Conservation (phyloP, 208 protist genomes). For the Trypanosoma boissoni region DNA sequence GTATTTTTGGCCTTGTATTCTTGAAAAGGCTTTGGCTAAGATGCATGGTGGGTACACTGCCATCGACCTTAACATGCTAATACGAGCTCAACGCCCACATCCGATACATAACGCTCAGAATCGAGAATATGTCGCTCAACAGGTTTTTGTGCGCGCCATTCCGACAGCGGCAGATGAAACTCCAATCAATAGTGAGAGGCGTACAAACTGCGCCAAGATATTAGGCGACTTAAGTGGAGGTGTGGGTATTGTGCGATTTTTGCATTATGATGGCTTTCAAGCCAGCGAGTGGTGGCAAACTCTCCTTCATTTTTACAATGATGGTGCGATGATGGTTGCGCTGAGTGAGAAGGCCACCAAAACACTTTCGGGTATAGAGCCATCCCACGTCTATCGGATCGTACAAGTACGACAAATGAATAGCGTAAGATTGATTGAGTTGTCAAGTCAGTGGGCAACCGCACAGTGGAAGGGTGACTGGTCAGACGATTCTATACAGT, state of each 20-base stretch:
- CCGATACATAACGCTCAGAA: not conserved
- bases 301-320: conserved; percentile 27
- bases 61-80: conserved; percentile 35
- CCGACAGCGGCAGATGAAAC: not conserved
- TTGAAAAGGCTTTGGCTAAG: conserved; percentile 89
- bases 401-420: conserved; percentile 53
- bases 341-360: conserved; percentile 33
- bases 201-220: conserved; percentile 29
- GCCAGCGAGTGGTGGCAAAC: conserved; percentile 47
- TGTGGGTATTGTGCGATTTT: conserved; percentile 39
- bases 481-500: conserved; percentile 62
- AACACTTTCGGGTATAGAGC: conserved; percentile 48
- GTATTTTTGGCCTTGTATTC: conserved; percentile 73
- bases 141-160: not conserved
- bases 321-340: conserved; percentile 32
- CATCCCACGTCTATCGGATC: conserved; percentile 52
- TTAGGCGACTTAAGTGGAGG: conserved; percentile 65
- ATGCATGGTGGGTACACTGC: conserved; percentile 74
- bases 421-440: conserved; percentile 56
- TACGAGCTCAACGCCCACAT: conserved; percentile 20
- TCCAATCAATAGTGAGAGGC: conserved; percentile 11
- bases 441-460: conserved; percentile 39
- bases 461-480: conserved; percentile 73
- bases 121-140: not conserved
- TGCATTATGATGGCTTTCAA: conserved; percentile 42